Percentiles rank a stretch among this genome's conserved stretches.
Evolutionary conservation across 768 basidiomycete genomes (phyloP).

Genomic region (Inosperma sp.): DNA sequence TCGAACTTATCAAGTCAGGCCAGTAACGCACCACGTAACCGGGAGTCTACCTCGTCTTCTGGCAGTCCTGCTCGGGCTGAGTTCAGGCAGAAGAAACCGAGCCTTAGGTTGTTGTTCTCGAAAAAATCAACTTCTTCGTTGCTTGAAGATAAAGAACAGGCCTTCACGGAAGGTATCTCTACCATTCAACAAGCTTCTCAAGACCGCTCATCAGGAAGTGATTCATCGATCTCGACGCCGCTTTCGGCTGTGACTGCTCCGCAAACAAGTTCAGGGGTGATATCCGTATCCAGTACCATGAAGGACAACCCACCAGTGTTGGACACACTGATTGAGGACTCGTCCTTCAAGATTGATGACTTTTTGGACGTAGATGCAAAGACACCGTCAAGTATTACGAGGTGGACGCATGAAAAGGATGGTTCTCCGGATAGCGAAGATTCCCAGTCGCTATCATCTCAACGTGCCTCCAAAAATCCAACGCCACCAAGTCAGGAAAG

Average conservation of each 20-base stretch:
- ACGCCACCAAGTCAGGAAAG: too few species aligned
- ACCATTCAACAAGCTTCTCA: constrained; percentile 10
- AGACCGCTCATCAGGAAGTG: constrained; percentile 37
- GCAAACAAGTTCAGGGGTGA: constrained; percentile 26
- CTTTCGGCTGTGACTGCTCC: constrained; percentile 57
- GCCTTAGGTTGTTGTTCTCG: constrained; percentile 62
- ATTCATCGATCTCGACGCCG: constrained; percentile 48
- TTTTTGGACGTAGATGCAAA: constrained; percentile 32
- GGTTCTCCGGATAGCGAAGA: too few species aligned
- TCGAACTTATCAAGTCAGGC: constrained; percentile 28
- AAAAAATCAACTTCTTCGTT: constrained; percentile 56
- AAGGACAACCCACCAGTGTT: constrained; percentile 43
- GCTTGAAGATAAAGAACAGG: constrained; percentile 15
- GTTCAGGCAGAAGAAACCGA: constrained; percentile 57
- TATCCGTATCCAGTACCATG: constrained; percentile 23
- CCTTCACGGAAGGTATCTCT: constrained; percentile 13
- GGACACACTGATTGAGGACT: constrained; percentile 56
- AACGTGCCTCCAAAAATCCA: too few species aligned
- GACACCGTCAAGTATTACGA: constrained; percentile 21
- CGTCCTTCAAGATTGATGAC: constrained; percentile 39
- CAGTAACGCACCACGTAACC: constrained; percentile 17
- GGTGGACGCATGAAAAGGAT: too few species aligned
- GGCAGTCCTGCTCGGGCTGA: constrained; percentile 14
- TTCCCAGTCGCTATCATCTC: too few species aligned
- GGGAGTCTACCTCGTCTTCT: constrained; percentile 28